These are phyloP conservation scores for Cardamine resedifolia DNA, from an alignment of 345 rosid species.

Conservation along the genomic window DNA sequence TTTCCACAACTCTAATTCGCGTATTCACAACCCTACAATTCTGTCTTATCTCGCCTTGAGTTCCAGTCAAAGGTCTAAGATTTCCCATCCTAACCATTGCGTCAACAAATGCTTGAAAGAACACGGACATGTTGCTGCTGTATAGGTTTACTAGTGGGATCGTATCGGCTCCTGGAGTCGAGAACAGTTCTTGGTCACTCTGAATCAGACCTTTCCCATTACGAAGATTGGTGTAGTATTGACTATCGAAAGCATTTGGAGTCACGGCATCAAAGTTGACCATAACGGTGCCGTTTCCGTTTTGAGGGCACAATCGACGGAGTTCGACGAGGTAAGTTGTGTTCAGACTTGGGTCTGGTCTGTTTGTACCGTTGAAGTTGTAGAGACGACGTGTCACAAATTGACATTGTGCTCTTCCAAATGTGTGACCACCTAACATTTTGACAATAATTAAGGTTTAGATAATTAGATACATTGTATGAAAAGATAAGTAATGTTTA, in stretches of 20 bases:
- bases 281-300: constrained; percentile 46
- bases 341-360: constrained; percentile 56
- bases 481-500: no score
- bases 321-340: constrained; percentile 39
- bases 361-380: constrained; percentile 44
- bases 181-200: constrained; percentile 41
- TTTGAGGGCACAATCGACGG: constrained; percentile 47
- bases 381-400: constrained; percentile 44
- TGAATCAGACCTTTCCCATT: constrained; percentile 26
- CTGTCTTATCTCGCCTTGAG: constrained; percentile 45
- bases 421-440: constrained; percentile 65
- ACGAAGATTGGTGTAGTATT: constrained; percentile 54
- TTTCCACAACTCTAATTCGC: constrained; percentile 14
- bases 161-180: constrained; percentile 38
- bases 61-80: constrained; percentile 44
- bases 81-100: constrained; percentile 64
- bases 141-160: constrained; percentile 27
- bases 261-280: constrained; percentile 50
- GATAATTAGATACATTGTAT: constrained; percentile 3
- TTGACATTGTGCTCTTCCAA: constrained; percentile 56
- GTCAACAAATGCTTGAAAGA: constrained; percentile 44
- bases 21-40: constrained; percentile 44
- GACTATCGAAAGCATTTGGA: constrained; percentile 48
- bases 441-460: neutral
- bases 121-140: constrained; percentile 33